Evolutionary conservation across 768 basidiomycete genomes (phyloP), one percentile per base, ranked within the genome.

Genomic region (Cytidiella melzeri): DNA sequence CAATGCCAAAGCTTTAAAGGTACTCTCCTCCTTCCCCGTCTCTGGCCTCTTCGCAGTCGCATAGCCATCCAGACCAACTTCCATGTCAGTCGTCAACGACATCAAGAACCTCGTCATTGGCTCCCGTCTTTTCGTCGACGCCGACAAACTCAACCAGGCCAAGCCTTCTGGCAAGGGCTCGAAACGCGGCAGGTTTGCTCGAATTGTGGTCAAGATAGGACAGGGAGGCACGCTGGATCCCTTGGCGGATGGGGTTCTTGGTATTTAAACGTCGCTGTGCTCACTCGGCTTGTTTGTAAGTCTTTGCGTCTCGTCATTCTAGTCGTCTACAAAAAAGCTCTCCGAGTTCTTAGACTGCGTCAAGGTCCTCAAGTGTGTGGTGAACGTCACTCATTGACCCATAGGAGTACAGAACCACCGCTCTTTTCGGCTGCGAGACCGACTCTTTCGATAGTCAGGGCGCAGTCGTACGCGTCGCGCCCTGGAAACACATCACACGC

Each of bases 161-260:
- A 71, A 75, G 38, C 66, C 65, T n/a, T 67, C 71, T 46, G 72
- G 71, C 21, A n/a, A n/a, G n/a, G 37, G 48, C 53, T 65, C 66
- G 45, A 62, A 50, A 48, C 71, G 71, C 43, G 65, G 67, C 51
- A 72, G 62, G 39, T 59, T 59, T 44, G 62, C 59, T 45, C 62
- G 61, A 13, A 74, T 79, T 19, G 60, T 67, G 2, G 71, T 93
- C 46, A 94, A 95, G 67, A 80, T 94, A 43, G 93, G 92, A 1
- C 90, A 93, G 66, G 92, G 92, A 24, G 93, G 96, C 3, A 99
- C 96, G 3, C 72, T 99, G 43, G 96, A 99, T 70, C 96, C 96
- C 13, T 74, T 98, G 28, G 96, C 96, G 4, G 92, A 96, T 65
- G 95, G 95, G 15, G 62, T 61, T 3, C 60, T 61, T 26, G 60